These are phyloP conservation scores for Suhomyces pyralidae DNA, from an alignment of 805 yeast species.

Conservation along the genomic window DNA sequence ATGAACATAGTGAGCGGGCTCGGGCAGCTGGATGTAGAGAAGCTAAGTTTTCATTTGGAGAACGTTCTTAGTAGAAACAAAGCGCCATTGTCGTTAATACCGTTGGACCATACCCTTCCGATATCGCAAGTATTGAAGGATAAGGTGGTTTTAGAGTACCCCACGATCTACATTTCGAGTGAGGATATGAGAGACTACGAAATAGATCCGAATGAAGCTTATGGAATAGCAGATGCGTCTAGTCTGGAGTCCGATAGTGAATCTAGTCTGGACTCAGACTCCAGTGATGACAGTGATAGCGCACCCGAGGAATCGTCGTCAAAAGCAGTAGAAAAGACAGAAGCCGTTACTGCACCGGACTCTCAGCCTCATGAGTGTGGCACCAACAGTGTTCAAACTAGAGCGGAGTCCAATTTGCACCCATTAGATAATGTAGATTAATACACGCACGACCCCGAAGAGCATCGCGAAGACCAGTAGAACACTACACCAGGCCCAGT, in stretches of 20 bases:
- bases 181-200: background rate
- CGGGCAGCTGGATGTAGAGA: slow-evolving; percentile 20
- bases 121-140: slow-evolving; percentile 53
- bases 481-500: no score
- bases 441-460: slow-evolving; percentile 3
- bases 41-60: slow-evolving; percentile 31
- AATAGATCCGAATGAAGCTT: slow-evolving; percentile 1
- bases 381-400: no score
- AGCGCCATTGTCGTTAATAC: slow-evolving; percentile 29
- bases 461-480: background rate
- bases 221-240: slow-evolving; percentile 2
- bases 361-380: background rate
- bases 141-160: slow-evolving; percentile 70
- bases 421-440: background rate
- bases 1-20: slow-evolving; percentile 24
- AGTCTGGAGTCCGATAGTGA: slow-evolving; percentile 6
- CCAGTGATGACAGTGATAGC: slow-evolving; percentile 15
- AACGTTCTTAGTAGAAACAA: slow-evolving; percentile 23
- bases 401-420: background rate
- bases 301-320: slow-evolving; percentile 37
- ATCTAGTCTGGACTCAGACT: slow-evolving; percentile 7
- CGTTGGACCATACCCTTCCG: slow-evolving; percentile 29
- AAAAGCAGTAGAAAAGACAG: slow-evolving; percentile 6
- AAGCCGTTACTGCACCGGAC: background rate
- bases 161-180: slow-evolving; percentile 56